Evolutionary conservation across 345 rosid species (phyloP).

Genomic region (Dipteronia dyeriana): DNA sequence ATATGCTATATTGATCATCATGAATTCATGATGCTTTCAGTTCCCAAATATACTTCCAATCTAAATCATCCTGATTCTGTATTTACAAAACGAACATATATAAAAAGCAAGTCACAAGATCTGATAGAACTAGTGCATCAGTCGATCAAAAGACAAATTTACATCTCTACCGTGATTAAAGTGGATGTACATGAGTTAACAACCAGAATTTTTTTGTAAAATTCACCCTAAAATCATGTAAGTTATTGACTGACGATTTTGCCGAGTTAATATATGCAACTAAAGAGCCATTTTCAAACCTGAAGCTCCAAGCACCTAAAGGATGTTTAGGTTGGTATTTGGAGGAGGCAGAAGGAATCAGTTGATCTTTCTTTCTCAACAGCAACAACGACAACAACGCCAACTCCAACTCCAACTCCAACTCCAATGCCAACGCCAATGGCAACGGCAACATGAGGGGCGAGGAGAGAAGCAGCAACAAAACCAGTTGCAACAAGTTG

Average conservation of each 20-base stretch:
- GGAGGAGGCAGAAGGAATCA: neutral
- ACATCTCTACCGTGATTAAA: neutral
- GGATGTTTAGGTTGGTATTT: conserved; percentile 3
- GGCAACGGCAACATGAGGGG: conserved; percentile 14
- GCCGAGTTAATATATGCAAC: neutral
- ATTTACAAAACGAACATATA: neutral
- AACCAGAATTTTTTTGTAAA: neutral
- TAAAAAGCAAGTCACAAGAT: neutral
- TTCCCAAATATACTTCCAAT: neutral
- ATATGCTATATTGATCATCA: neutral
- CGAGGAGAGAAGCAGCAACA: conserved; percentile 31
- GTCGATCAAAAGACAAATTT: neutral
- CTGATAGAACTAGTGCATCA: neutral
- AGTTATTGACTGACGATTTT: neutral
- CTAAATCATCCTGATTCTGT: neutral
- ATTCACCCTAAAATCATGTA: neutral
- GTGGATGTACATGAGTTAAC: neutral
- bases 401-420: too few species aligned
- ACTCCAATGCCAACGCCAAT: too few species aligned
- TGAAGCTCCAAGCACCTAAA: neutral
- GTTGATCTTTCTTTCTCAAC: conserved; percentile 1
- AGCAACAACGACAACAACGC: conserved; percentile 8
- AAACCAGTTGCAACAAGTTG: conserved; percentile 26
- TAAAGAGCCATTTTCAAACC: neutral
- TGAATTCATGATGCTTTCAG: neutral